These are phyloP conservation scores for Pseudotulostoma volvatum DNA, from an alignment of 495 filamentous ascomycete genomes.

Conservation along the genomic window DNA sequence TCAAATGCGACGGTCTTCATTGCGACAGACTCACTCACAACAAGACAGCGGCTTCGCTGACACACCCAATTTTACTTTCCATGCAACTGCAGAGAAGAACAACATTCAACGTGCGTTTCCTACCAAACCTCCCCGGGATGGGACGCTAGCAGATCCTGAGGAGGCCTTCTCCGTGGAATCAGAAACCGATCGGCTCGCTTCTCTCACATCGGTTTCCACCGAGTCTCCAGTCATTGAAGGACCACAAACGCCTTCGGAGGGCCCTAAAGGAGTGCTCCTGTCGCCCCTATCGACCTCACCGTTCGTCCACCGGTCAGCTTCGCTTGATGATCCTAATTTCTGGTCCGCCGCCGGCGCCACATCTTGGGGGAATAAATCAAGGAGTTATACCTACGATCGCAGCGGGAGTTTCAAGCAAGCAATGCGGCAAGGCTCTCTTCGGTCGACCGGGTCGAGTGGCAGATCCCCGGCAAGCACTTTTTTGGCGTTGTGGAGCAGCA, in stretches of 20 bases:
- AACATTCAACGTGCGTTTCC: constrained; percentile 14
- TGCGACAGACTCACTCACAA: constrained; percentile 25
- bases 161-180: constrained; percentile 9
- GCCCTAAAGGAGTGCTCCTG: constrained; percentile 28
- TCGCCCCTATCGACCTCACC: constrained; percentile 37
- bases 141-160: constrained; percentile 11
- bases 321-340: constrained; percentile 32
- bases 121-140: constrained; percentile 14
- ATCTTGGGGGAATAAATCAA: constrained; percentile 27
- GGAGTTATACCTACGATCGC: constrained; percentile 26
- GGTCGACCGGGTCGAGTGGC: constrained; percentile 30
- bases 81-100: no score
- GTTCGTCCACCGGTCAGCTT: constrained; percentile 25
- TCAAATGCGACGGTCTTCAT: constrained; percentile 24
- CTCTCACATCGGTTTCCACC: constrained; percentile 44
- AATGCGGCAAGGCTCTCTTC: constrained; percentile 27
- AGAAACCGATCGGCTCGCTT: constrained; percentile 33
- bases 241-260: constrained; percentile 34
- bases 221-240: constrained; percentile 37
- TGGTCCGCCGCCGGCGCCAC: constrained; percentile 29
- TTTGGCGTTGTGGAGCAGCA: constrained; percentile 38
- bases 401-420: constrained; percentile 19
- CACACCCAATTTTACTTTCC: no score
- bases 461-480: constrained; percentile 42
- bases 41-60: constrained; percentile 12